phyloP scores from a whole-genome alignment of 441 rosid species.

The Brassica balearica region DNA sequence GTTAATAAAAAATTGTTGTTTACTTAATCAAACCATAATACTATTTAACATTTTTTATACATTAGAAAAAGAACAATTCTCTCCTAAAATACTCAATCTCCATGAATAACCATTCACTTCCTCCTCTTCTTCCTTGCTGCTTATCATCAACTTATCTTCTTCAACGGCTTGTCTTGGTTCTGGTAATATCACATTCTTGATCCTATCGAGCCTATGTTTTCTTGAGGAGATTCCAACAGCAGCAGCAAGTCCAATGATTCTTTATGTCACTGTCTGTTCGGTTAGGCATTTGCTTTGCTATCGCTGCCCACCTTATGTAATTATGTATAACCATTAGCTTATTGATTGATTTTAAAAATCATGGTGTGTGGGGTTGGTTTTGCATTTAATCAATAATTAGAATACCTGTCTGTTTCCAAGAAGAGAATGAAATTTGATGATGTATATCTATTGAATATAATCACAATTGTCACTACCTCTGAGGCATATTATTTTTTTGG shows the following conservation, averaged over 20 bases:
- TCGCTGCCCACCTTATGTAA: conserved; percentile 47
- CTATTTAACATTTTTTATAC: too few relatives aligned
- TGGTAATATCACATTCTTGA: conserved; percentile 33
- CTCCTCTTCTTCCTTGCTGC: conserved; percentile 6
- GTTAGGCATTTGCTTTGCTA: conserved; percentile 61
- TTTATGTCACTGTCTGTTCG: conserved; percentile 95
- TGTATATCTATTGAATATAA: too few relatives aligned
- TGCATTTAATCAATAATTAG: too few relatives aligned
- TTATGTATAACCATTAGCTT: background rate
- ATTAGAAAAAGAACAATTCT: too few relatives aligned
- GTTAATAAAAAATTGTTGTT: too few relatives aligned
- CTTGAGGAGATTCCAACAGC: conserved; percentile 12
- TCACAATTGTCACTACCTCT: too few relatives aligned
- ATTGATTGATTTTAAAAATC: too few relatives aligned
- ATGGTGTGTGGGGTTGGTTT: too few relatives aligned
- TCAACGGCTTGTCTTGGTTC: conserved; percentile 21
- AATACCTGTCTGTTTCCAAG: conserved; percentile 67
- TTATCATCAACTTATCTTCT: conserved; percentile 6
- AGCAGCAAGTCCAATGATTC: conserved; percentile 67
- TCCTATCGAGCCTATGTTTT: conserved; percentile 24
- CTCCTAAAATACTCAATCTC: background rate
- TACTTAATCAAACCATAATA: too few relatives aligned
- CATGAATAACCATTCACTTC: conserved; percentile 22
- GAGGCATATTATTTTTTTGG: too few relatives aligned
- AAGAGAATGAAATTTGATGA: conserved; percentile 52